Base-by-base conservation (phyloP, 805 yeast species). In the Naumovozyma dairenensis region DNA sequence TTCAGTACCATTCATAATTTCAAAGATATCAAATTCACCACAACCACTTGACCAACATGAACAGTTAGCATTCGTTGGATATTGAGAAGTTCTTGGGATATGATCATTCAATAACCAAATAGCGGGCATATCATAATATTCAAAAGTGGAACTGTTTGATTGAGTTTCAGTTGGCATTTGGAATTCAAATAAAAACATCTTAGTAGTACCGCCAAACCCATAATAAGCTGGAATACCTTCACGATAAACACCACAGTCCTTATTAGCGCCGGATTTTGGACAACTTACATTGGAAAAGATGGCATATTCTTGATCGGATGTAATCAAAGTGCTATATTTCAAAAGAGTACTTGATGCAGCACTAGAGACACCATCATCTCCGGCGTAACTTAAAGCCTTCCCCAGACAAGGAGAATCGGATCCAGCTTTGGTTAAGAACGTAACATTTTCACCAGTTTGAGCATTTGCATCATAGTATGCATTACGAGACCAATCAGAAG, bases 11-110 rank as follows among this genome's bases (percentile, higher is more conserved):
- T 80, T 80, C 74, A 77, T 69, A 26, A 74, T 76, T 60, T 80
- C 89, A 51, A 80, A 80, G 44, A 78, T 70, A 57, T 80, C 89
- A 45, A 74, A 77, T 57, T 80, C 86, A 53, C 87, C 86, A 58
- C 86, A 77, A 8, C 87, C 89, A 19, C 79, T 67, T 29, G 70
- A 63, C 87, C 87, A 80, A 49, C 85, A 76, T 5, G 85, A 77
- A 56, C 86, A 80, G 51, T 72, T 74, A 24, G 62, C 60, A 43
- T 72, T 73, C 4, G 59, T 39, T 28, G 59, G 74, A 51, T 78
- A 80, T 57, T 80, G 86, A 3, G 86, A 62, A 14, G 86, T 79
- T 64, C 87, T 69, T 43, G 85, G 80, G 38, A 80, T 77, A 44
- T 74, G 69, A 20, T 83, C 79, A 44, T 80, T 79, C 49, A 80